These are phyloP conservation scores for Populus hybrid DNA, from an alignment of 441 rosid genomes.

Conservation along the genomic window DNA sequence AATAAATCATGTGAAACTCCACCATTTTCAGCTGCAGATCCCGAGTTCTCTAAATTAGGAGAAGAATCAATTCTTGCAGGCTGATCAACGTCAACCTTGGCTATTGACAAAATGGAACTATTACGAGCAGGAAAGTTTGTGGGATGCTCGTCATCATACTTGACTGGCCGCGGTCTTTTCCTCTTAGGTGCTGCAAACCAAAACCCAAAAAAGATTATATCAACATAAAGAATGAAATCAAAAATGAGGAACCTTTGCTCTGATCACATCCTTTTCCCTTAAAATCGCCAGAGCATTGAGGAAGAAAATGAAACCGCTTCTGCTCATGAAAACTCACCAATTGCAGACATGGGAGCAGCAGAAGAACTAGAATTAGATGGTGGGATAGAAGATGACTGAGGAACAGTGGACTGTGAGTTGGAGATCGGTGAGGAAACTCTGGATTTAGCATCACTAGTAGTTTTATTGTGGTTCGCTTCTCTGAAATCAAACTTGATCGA, in stretches of 20 bases:
- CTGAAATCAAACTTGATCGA: conserved; percentile 27
- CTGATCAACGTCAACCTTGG: conserved; percentile 59
- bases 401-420: conserved; percentile 41
- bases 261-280: conserved; percentile 10
- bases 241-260: background rate
- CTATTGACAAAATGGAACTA: conserved; percentile 38
- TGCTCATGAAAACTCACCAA: conserved; percentile 41
- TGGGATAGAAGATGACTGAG: conserved; percentile 51
- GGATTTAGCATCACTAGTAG: conserved; percentile 64
- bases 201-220: background rate
- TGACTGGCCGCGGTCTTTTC: conserved; percentile 80
- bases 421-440: conserved; percentile 89
- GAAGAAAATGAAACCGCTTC: background rate
- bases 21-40: conserved; percentile 45
- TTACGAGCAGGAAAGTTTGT: conserved; percentile 39
- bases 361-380: conserved; percentile 56
- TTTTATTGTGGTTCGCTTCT: conserved; percentile 34
- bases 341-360: conserved; percentile 47
- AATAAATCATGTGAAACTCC: conserved; percentile 28
- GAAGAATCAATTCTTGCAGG: conserved; percentile 45
- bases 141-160: conserved; percentile 74
- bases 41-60: conserved; percentile 41
- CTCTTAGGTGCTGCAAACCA: conserved; percentile 77
- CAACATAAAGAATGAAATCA: background rate
- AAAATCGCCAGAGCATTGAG: conserved; percentile 7